These are phyloP conservation scores for Melanomma pulvis-pyrius DNA, from an alignment of 495 filamentous ascomycete genomes.

Conservation along the genomic window DNA sequence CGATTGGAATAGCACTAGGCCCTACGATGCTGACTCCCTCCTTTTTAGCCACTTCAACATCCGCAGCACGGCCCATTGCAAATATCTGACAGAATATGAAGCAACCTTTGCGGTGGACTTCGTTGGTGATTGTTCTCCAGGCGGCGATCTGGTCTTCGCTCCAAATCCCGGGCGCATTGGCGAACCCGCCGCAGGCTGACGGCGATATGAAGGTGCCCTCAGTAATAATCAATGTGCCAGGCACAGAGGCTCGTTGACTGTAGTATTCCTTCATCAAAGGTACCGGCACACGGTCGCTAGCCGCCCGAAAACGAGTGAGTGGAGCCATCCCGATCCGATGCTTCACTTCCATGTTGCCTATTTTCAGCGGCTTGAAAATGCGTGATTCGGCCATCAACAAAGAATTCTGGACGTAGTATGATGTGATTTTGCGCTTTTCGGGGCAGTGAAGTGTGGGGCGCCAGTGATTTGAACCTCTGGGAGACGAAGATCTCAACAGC, in stretches of 20 bases:
- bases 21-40: constrained; percentile 40
- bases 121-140: constrained; percentile 22
- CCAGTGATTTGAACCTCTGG: too few relatives aligned
- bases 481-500: background rate
- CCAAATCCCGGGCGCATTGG: constrained; percentile 25
- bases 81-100: constrained; percentile 27
- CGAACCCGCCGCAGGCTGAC: background rate
- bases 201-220: constrained; percentile 69
- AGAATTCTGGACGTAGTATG: background rate
- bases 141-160: constrained; percentile 21
- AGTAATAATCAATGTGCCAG: constrained; percentile 63
- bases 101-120: constrained; percentile 22
- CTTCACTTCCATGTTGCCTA: constrained; percentile 22
- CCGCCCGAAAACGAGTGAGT: constrained; percentile 51
- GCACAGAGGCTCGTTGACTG: constrained; percentile 56
- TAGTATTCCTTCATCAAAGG: constrained; percentile 60
- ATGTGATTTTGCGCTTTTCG: too few relatives aligned
- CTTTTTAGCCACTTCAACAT: constrained; percentile 45
- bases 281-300: constrained; percentile 48
- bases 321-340: constrained; percentile 46
- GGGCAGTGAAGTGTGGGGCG: too few relatives aligned
- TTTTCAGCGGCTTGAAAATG: constrained; percentile 25
- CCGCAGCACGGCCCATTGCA: constrained; percentile 43
- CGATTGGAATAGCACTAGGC: constrained; percentile 16
- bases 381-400: constrained; percentile 13